Percentiles rank a stretch among this genome's conserved stretches.
Evolutionary conservation across 306 rosid genomes (phyloP).

Genomic region (Begonia peltatifolia): DNA sequence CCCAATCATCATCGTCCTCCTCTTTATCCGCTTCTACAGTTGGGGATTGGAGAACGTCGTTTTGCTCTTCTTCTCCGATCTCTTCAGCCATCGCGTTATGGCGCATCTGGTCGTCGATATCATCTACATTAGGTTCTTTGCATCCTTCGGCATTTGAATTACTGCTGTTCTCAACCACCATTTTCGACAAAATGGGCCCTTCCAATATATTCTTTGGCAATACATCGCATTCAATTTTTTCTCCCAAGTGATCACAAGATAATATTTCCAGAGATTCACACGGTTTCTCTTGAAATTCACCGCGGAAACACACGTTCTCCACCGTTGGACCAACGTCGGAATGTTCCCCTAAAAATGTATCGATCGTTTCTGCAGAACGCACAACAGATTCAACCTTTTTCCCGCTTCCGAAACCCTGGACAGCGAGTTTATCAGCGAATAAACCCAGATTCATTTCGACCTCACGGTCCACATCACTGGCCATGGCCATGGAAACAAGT

Average conservation of each 20-base stretch:
- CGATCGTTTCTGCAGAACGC: slow-evolving; percentile 9
- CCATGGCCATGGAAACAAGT: slow-evolving; percentile 33
- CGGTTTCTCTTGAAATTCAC: background rate
- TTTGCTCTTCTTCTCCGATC: background rate
- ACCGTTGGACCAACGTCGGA: slow-evolving; percentile 3
- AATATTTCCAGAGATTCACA: background rate
- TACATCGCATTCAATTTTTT: slow-evolving; percentile 2
- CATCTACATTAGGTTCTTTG: slow-evolving; percentile 1
- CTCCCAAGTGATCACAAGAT: slow-evolving; percentile 1
- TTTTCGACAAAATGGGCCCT: background rate
- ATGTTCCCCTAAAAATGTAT: slow-evolving; percentile 9
- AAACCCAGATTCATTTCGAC: background rate
- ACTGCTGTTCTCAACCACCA: background rate
- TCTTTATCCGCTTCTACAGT: background rate
- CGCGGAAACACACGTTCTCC: slow-evolving; percentile 1
- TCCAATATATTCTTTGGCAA: slow-evolving; percentile 2
- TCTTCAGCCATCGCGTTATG: slow-evolving; percentile 4
- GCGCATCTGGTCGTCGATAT: background rate
- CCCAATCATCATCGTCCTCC: slow-evolving; percentile 70
- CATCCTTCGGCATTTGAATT: slow-evolving; percentile 1
- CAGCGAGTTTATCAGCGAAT: slow-evolving; percentile 17
- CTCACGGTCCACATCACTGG: slow-evolving; percentile 3
- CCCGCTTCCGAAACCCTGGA: slow-evolving; percentile 15
- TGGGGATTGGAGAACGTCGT: slow-evolving; percentile 8
- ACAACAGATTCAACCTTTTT: slow-evolving; percentile 15